A percentile compares a stretch with the other conserved stretches of the same genome.
Conservation (phyloP, 129 eudicot species). For the sunflower (Helianthus annuus) region DNA sequence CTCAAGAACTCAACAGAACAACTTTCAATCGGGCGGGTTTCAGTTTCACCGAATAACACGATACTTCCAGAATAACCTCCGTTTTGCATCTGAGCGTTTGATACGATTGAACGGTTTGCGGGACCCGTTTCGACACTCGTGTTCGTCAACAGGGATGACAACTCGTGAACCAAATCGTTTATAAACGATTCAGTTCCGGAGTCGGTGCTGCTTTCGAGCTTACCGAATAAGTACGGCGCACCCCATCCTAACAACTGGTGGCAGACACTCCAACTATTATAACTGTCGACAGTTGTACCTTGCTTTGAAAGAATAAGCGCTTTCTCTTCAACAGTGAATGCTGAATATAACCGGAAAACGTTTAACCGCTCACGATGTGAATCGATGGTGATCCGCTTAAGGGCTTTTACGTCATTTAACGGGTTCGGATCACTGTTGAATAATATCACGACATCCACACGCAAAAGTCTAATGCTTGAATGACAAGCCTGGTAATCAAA, state of each 20-base stretch:
- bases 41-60: constrained; percentile 52
- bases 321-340: constrained; percentile 71
- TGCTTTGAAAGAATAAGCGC: constrained; percentile 51
- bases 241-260: constrained; percentile 66
- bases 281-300: constrained; percentile 38
- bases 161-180: constrained; percentile 44
- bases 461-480: constrained; percentile 39
- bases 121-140: not conserved
- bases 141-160: constrained; percentile 34
- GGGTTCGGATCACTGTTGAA: constrained; percentile 80
- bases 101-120: constrained; percentile 33
- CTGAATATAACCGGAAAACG: constrained; percentile 62
- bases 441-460: constrained; percentile 52
- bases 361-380: constrained; percentile 45
- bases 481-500: constrained; percentile 56
- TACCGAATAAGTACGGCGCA: constrained; percentile 41
- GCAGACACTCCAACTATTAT: constrained; percentile 26
- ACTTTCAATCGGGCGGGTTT: constrained; percentile 32
- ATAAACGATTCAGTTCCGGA: constrained; percentile 26
- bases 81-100: constrained; percentile 30
- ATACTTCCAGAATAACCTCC: constrained; percentile 37
- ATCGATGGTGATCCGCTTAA: constrained; percentile 48
- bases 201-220: constrained; percentile 29
- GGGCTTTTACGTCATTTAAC: constrained; percentile 46
- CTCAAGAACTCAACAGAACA: constrained; percentile 12